phyloP scores from a whole-genome alignment of 1,284 basidiomycete species.

The Ceratobasidium theobromae region DNA sequence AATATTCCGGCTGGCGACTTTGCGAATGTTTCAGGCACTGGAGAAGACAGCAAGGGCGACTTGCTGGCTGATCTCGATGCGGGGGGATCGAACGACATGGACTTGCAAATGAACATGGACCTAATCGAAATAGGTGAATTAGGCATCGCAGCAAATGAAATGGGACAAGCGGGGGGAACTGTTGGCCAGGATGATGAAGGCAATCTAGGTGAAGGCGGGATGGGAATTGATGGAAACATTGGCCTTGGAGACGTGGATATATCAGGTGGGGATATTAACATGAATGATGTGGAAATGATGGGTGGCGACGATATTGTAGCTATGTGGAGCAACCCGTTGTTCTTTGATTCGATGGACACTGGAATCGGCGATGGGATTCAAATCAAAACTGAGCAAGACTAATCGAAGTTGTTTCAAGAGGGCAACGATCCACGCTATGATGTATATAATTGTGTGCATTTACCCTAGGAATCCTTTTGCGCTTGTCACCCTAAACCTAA shows the following conservation, averaged over 20 bases:
- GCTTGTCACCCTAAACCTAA: too few relatives aligned
- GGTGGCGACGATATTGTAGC: slow-evolving; percentile 7
- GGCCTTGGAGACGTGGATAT: slow-evolving; percentile 14
- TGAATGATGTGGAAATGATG: slow-evolving; percentile 1
- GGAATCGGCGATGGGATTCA: slow-evolving; percentile 1
- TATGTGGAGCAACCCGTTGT: slow-evolving; percentile 13
- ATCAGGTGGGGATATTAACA: neutral
- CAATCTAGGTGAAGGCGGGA: neutral
- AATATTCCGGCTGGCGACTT: slow-evolving; percentile 11
- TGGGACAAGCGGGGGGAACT: neutral
- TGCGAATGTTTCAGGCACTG: slow-evolving; percentile 28
- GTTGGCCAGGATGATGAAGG: neutral
- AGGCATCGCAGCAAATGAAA: slow-evolving; percentile 15
- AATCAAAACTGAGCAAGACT: slow-evolving; percentile 30
- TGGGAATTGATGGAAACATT: slow-evolving; percentile 6
- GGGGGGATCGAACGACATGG: slow-evolving; percentile 7
- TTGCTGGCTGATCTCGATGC: slow-evolving; percentile 15
- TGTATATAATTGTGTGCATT: too few relatives aligned
- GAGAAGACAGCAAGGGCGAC: neutral
- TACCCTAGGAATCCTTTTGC: too few relatives aligned
- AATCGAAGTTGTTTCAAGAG: too few relatives aligned
- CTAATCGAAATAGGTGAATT: slow-evolving; percentile 20
- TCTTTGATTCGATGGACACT: neutral
- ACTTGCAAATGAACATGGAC: slow-evolving; percentile 25
- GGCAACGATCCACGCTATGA: too few relatives aligned